A percentile compares a stretch with the other conserved stretches of the same genome.
phyloP scores from a whole-genome alignment of 2,329 filamentous ascomycete species.

The Leptographium wingfieldii region DNA sequence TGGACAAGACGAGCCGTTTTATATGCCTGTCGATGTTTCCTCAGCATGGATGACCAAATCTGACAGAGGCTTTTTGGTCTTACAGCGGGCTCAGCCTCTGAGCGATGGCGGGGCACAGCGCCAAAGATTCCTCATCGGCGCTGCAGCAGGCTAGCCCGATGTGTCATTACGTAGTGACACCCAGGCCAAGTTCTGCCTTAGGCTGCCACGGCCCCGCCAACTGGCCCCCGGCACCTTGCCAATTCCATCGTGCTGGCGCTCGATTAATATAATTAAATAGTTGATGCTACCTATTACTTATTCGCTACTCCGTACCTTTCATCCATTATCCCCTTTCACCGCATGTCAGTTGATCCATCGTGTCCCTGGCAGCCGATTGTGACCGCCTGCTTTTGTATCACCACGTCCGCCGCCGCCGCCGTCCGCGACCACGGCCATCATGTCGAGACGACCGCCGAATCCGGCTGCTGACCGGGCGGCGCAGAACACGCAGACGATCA shows the following conservation, averaged over 20 bases:
- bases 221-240: neutral
- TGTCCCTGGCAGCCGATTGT: neutral
- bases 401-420: neutral
- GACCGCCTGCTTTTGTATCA: neutral
- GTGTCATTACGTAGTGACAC: neutral
- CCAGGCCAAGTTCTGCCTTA: neutral
- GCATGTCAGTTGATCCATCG: neutral
- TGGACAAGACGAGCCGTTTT: neutral
- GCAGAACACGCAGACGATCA: conserved; percentile 88
- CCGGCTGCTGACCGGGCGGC: conserved; percentile 77
- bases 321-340: neutral
- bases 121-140: neutral
- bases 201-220: neutral
- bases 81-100: neutral
- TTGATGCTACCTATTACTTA: neutral
- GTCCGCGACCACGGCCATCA: conserved; percentile 22
- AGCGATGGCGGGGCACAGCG: neutral
- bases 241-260: neutral
- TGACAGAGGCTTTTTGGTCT: neutral
- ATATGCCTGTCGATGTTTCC: neutral
- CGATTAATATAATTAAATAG: neutral
- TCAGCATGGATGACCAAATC: neutral
- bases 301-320: neutral
- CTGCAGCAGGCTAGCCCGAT: neutral
- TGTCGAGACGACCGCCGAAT: conserved; percentile 70